Conservation (phyloP, 140 eudicot genomes). For the Bidens hawaiensis region DNA sequence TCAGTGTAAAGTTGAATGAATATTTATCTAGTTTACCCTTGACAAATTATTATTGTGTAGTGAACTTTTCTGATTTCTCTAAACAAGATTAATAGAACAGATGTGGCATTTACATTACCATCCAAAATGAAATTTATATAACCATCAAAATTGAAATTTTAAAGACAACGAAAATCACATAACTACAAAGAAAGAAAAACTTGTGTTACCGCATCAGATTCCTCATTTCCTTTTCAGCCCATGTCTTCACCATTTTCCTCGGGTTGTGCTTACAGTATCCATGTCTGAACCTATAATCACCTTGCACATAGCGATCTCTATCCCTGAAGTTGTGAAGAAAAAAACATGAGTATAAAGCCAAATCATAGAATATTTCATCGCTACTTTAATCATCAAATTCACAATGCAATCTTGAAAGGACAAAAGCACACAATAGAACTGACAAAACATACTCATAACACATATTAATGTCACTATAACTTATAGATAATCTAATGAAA, state of each 20-base stretch:
- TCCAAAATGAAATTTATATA: not conserved
- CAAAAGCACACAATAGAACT: not conserved
- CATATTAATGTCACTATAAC: slow-evolving; percentile 1
- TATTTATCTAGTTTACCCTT: not conserved
- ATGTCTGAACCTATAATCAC: slow-evolving; percentile 87
- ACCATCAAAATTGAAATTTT: not conserved
- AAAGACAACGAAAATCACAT: not conserved
- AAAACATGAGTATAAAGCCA: slow-evolving; percentile 12
- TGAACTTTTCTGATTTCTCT: no score
- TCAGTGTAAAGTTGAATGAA: not conserved
- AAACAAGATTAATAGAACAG: no score
- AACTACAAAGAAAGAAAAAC: not conserved
- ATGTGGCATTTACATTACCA: no score
- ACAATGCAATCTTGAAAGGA: not conserved
- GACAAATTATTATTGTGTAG: not conserved
- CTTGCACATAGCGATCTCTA: slow-evolving; percentile 90
- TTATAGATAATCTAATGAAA: slow-evolving; percentile 1
- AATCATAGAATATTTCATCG: not conserved
- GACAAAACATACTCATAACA: not conserved
- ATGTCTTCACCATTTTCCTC: slow-evolving; percentile 95
- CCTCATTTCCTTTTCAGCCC: slow-evolving; percentile 99
- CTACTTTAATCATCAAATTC: not conserved
- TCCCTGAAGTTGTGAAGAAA: slow-evolving; percentile 49
- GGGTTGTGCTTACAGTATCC: slow-evolving; percentile 98
- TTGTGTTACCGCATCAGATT: slow-evolving; percentile 78